These are phyloP conservation scores for Candida sanyaensis DNA, from an alignment of 1,139 yeast genomes.

Conservation along the genomic window DNA sequence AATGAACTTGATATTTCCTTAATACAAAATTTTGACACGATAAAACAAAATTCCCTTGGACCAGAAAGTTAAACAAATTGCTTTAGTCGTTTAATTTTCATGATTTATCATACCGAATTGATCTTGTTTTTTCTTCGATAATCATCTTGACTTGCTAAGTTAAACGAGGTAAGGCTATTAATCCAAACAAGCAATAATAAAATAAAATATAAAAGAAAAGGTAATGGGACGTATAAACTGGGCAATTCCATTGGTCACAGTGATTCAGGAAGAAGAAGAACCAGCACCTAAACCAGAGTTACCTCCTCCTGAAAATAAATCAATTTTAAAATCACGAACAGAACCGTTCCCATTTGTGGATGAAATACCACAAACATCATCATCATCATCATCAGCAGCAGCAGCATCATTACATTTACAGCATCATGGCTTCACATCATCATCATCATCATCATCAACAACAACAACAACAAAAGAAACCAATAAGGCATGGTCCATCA, in stretches of 20 bases:
- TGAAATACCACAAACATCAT: neutral
- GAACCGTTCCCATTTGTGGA: conserved; percentile 1
- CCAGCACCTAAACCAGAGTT: neutral
- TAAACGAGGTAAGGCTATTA: no score
- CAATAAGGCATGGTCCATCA: neutral
- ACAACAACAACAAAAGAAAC: neutral
- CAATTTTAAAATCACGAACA: neutral
- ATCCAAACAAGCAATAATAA: no score
- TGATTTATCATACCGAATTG: no score
- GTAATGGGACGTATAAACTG: neutral
- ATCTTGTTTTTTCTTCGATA: no score
- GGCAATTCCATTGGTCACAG: neutral
- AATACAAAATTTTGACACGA: no score
- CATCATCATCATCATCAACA: neutral
- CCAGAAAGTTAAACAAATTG: no score
- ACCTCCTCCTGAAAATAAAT: neutral
- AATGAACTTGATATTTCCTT: no score
- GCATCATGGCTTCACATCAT: neutral
- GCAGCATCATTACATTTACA: neutral
- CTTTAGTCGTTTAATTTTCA: no score
- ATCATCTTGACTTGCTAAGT: no score
- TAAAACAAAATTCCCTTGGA: no score
- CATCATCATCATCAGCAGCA: neutral
- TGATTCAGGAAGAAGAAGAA: neutral
- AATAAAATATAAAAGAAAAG: neutral